phyloP scores from a whole-genome alignment of 768 basidiomycete species.

The Leccinum variicolor region DNA sequence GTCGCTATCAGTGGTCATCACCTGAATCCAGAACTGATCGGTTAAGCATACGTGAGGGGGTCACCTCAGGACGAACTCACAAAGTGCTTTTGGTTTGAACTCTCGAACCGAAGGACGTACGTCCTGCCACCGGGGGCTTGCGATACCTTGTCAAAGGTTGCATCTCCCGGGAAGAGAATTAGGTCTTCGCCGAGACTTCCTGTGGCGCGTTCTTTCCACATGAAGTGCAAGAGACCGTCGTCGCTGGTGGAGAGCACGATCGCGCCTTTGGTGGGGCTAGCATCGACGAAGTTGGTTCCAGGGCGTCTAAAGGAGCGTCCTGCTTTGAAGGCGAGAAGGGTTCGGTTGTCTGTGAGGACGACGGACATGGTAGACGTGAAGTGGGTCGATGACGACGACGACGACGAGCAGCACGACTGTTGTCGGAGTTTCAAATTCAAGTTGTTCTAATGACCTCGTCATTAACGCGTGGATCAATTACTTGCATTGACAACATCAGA shows the following conservation, averaged over 20 bases:
- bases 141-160: constrained; percentile 70
- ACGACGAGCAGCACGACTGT: neutral
- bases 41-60: neutral
- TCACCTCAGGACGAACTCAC: constrained; percentile 43
- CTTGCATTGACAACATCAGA: too few species aligned
- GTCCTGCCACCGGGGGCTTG: constrained; percentile 66
- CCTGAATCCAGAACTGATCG: constrained; percentile 84
- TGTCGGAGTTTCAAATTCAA: neutral
- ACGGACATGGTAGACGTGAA: constrained; percentile 16
- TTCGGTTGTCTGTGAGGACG: constrained; percentile 27
- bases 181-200: constrained; percentile 70
- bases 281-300: constrained; percentile 64
- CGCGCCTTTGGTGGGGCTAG: constrained; percentile 69
- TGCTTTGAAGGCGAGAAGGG: constrained; percentile 55
- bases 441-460: too few species aligned
- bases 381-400: neutral
- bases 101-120: constrained; percentile 89
- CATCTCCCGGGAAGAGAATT: constrained; percentile 85
- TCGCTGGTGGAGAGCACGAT: constrained; percentile 66
- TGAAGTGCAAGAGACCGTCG: constrained; percentile 74
- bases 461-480: too few species aligned
- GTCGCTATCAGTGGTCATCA: constrained; percentile 24
- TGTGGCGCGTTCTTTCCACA: constrained; percentile 73
- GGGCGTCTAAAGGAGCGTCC: constrained; percentile 72
- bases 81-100: constrained; percentile 86